Percentiles rank a stretch among this genome's conserved stretches.
Conservation (phyloP, 768 basidiomycete species). For the Lanmaoa rubissima region DNA sequence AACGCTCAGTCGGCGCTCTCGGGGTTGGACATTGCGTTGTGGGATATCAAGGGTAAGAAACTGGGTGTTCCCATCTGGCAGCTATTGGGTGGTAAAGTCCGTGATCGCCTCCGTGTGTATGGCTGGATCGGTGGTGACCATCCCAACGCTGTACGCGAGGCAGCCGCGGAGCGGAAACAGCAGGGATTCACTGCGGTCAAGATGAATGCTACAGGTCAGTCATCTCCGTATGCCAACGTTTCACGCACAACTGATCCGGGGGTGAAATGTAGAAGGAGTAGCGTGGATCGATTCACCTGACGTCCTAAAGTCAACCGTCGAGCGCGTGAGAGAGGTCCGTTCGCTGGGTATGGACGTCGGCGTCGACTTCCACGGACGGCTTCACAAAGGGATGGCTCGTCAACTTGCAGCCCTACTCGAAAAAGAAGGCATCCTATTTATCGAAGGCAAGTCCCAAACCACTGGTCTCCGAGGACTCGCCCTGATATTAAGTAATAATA, state of each 20-base stretch:
- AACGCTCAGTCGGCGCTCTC: constrained; percentile 46
- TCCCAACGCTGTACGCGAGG: constrained; percentile 46
- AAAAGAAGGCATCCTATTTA: constrained; percentile 58
- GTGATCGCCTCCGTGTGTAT: constrained; percentile 57
- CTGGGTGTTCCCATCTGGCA: constrained; percentile 65
- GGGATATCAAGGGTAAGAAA: constrained; percentile 82
- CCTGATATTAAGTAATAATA: background rate
- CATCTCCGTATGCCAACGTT: background rate
- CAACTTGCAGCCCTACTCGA: constrained; percentile 63
- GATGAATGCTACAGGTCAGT: constrained; percentile 63
- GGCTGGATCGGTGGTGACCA: constrained; percentile 55
- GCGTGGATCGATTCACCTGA: constrained; percentile 63
- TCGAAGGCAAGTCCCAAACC: constrained; percentile 44
- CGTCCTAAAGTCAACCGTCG: constrained; percentile 48
- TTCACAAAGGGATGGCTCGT: constrained; percentile 69
- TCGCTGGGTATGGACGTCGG: constrained; percentile 61
- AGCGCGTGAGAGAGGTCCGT: constrained; percentile 51
- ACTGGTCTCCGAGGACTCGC: background rate
- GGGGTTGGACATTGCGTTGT: constrained; percentile 66
- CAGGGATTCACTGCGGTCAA: constrained; percentile 72
- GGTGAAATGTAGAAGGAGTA: constrained; percentile 27
- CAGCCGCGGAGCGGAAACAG: constrained; percentile 50
- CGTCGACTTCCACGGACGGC: constrained; percentile 67
- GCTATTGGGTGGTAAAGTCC: constrained; percentile 67
- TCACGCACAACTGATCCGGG: constrained; percentile 2